Base-by-base conservation (phyloP, 1,284 basidiomycete genomes). In the Cryptococcus amylolentus region DNA sequence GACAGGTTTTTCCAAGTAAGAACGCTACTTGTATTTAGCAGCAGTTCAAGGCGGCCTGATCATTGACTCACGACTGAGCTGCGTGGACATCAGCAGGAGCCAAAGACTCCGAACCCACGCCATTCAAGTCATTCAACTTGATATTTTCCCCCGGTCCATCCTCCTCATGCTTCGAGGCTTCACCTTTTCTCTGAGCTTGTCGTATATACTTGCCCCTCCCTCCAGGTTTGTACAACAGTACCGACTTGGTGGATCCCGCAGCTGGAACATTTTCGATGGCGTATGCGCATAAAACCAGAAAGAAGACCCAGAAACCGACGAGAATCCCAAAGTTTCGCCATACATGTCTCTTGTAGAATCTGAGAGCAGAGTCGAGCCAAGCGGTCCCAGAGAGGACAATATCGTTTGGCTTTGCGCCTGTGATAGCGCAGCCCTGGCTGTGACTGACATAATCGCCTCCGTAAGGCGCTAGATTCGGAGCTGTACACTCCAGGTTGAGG, bases 261-360 rank as follows among this genome's bases (percentile, higher is more conserved):
- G 71, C 71, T 1, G 72, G 66, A 3, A 68, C 35, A 1, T 55
- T 53, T 40, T 70, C 71, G 45, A 64, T 62, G 9, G 35, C 23
- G 27, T 63, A 43, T 9, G 52, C 53, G 35, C 52, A 51, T 8
- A 66, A 31, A 10, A 52, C 16, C 18, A 63, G 13, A 39, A 55
- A 61, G 52, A 66, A 54, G 31, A 76, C 46, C 55, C 74, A 75
- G 39, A 77, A 70, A 8, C 63, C 67, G 9, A 78, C 55, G 51
- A 80, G 62, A 55, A 81, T 77, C 27, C 75, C 79, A 37, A 80
- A 74, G 65, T 82, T 80, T 55, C 78, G 69, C 77, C 79, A 80
- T 16, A 79, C 66, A 55, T 78, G 70, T n/a, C 52, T 43, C 40
- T 64, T 64, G 55, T 64, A 59, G 66, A 79, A 80, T 13, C 65